These are phyloP conservation scores for Carex myosuroides DNA, from an alignment of 176 grass and related monocot genomes.

Conservation along the genomic window DNA sequence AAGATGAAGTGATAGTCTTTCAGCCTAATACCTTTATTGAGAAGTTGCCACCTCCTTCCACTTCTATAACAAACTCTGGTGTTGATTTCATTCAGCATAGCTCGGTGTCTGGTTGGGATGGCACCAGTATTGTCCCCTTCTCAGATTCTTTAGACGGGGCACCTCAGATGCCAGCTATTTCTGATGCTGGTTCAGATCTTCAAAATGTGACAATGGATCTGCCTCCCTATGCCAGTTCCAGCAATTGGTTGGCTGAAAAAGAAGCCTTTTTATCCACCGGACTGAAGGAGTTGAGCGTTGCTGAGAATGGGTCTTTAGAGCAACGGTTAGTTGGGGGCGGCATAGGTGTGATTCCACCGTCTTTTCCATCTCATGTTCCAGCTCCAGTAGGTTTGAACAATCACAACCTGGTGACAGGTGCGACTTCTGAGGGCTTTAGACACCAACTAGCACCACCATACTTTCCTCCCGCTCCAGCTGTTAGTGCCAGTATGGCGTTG, in stretches of 20 bases:
- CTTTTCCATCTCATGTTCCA: conserved; percentile 27
- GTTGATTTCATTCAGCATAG: conserved; percentile 36
- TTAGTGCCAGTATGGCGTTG: background rate
- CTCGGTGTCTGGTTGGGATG: conserved; percentile 29
- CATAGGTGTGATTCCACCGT: conserved; percentile 33
- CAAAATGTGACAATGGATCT: conserved; percentile 22
- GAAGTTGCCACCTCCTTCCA: conserved; percentile 12
- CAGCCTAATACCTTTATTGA: conserved; percentile 38
- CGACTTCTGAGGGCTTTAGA: conserved; percentile 1
- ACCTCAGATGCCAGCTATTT: conserved; percentile 26
- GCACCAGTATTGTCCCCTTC: conserved; percentile 27
- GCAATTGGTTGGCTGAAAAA: conserved; percentile 36
- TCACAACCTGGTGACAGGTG: conserved; percentile 24
- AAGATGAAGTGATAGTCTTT: conserved; percentile 96
- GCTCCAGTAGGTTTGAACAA: conserved; percentile 25
- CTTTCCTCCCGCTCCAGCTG: conserved; percentile 16
- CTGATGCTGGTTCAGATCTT: conserved; percentile 25
- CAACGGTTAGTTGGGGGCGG: conserved; percentile 30
- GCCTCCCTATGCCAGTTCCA: conserved; percentile 20
- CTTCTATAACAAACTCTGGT: conserved; percentile 17
- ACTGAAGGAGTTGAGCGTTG: conserved; percentile 50
- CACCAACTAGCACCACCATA: conserved; percentile 5
- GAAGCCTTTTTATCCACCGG: conserved; percentile 37
- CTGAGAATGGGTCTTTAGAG: conserved; percentile 48
- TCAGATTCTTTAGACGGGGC: conserved; percentile 30